Base-by-base conservation (phyloP, 495 filamentous ascomycete genomes). In the Choiromyces venosus region DNA sequence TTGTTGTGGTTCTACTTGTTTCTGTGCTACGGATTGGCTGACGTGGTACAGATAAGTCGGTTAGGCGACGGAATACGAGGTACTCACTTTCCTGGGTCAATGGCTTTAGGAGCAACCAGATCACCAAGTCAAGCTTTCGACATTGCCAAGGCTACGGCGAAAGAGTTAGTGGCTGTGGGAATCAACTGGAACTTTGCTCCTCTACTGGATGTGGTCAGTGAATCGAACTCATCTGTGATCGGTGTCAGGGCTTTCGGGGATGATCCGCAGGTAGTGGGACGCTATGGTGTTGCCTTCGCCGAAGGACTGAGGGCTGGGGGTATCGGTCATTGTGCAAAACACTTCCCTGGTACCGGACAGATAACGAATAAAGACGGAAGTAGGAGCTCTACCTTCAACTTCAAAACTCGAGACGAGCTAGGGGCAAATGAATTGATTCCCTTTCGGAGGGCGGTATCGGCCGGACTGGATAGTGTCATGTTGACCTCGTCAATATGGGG, bases 121-220 rank as follows among this genome's bases (percentile, higher is more conserved):
- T 81, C 81, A 16, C 76, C 81, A 61, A 80, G 78, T 40, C 73
- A 80, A 72, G 77, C 81, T 29, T 82, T 81, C 71, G 81, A 82
- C 35, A 72, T 82, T 44, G 81, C 81, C 21, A 82, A 81, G 44
- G 81, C 81, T 35, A 82, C 79, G n/a, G 81, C 76, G 9, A 76
- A 75, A 74, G 81, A 82, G 70, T 69, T 82, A 12, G 73, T 75
- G 25, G 79, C 81, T 56, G 79, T 82, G 36, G 81, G 81, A 33
- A 80, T 82, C 36, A 82, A 82, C 68, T 82, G 81, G 81, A 81
- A 81, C 68, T 82, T 82, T 69, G 81, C 79, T 14, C 81, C 81
- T 37, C 75, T 82, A 40, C 66, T 82, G 29, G 81, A 82, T 74
- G 81, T 82, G 37, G 71, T 81, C 44, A 82, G 73, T 69, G 77